Percentiles rank a stretch among this genome's conserved stretches.
phyloP scores from a whole-genome alignment of 2,329 filamentous ascomycete species.

The Xylaria hypoxylon region DNA sequence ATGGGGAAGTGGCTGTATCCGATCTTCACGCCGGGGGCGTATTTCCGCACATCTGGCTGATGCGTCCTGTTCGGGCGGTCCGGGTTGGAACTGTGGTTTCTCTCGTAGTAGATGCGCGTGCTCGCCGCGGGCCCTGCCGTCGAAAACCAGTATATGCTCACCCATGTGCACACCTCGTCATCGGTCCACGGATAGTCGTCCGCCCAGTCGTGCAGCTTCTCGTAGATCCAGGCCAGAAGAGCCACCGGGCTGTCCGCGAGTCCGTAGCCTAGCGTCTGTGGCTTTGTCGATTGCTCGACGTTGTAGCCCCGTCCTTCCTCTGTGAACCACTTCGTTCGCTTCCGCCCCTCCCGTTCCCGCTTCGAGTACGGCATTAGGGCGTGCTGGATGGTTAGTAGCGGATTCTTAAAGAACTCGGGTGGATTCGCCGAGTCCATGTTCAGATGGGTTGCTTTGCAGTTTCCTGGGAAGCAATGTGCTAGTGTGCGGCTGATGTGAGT shows the following conservation, averaged over 20 bases:
- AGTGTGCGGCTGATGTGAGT: constrained; percentile 73
- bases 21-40: constrained; percentile 54
- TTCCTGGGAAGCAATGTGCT: constrained; percentile 67
- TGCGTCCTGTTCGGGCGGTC: constrained; percentile 42
- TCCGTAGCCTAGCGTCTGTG: constrained; percentile 77
- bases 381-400: constrained; percentile 68
- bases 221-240: constrained; percentile 81
- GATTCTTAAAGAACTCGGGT: constrained; percentile 64
- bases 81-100: constrained; percentile 54
- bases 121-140: constrained; percentile 74
- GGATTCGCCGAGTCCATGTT: constrained; percentile 64
- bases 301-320: constrained; percentile 70
- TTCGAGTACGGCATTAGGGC: constrained; percentile 64
- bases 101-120: constrained; percentile 79
- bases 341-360: constrained; percentile 63
- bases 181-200: constrained; percentile 79
- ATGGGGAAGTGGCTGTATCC: constrained; percentile 66
- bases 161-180: constrained; percentile 81
- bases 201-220: constrained; percentile 83
- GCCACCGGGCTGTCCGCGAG: constrained; percentile 77
- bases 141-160: constrained; percentile 79
- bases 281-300: constrained; percentile 72
- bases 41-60: constrained; percentile 38
- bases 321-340: constrained; percentile 67
- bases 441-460: constrained; percentile 70